Evolutionary conservation across 768 basidiomycete species (phyloP).

Genomic region (Boletus sensibilis): DNA sequence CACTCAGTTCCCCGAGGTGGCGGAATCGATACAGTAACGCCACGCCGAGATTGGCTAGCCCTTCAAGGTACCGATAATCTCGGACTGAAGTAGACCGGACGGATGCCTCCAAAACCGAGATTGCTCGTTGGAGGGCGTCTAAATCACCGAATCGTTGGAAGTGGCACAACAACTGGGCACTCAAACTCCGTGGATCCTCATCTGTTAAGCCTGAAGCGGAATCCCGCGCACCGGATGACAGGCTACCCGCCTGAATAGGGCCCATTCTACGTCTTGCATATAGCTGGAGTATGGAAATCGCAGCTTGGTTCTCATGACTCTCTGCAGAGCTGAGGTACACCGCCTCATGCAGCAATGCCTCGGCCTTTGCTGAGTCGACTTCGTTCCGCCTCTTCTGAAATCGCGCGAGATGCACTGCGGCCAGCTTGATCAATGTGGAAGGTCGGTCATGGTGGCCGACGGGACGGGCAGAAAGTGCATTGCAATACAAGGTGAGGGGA

Average conservation of each 20-base stretch:
- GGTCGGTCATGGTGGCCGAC: neutral
- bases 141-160: neutral
- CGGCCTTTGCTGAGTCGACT: neutral
- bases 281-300: neutral
- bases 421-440: conserved; percentile 2
- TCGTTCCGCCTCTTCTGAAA: neutral
- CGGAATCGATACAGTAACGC: conserved; percentile 1
- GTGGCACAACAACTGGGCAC: neutral
- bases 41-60: neutral
- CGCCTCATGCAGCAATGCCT: neutral
- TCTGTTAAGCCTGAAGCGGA: neutral
- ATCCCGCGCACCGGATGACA: neutral
- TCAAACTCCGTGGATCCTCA: neutral
- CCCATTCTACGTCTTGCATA: neutral
- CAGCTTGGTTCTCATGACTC: neutral
- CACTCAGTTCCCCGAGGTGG: neutral
- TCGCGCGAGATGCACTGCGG: neutral
- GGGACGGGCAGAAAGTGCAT: conserved; percentile 1
- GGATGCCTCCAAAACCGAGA: neutral
- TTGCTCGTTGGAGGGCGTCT: conserved; percentile 1
- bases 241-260: neutral
- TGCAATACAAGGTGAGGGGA: neutral
- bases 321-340: neutral
- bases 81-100: neutral
- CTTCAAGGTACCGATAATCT: neutral